phyloP scores from a whole-genome alignment of 257 asterid genomes.

The Voacanga thouarsii region DNA sequence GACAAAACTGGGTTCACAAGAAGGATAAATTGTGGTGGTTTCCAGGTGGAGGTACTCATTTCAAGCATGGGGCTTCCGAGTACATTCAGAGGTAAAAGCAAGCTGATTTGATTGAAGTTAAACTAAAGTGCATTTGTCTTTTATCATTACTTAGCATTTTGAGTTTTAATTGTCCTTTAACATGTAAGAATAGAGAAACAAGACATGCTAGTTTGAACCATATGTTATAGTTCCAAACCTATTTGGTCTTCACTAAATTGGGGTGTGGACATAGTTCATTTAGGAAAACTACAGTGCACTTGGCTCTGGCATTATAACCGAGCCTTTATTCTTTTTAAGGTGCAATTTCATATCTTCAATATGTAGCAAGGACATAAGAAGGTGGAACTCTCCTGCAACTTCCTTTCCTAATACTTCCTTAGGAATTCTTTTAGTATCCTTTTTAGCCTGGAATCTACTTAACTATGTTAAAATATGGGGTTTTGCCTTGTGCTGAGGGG shows the following conservation, averaged over 20 bases:
- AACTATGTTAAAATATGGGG: no score
- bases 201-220: background rate
- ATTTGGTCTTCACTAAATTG: background rate
- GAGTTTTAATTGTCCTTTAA: background rate
- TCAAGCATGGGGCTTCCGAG: slow-evolving; percentile 92
- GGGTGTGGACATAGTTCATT: background rate
- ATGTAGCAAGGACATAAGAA: no score
- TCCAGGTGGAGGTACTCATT: slow-evolving; percentile 99
- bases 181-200: background rate
- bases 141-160: background rate
- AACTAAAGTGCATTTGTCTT: background rate
- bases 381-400: no score
- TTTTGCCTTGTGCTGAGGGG: no score
- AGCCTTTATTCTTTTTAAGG: no score
- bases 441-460: no score
- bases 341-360: background rate
- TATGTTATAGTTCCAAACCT: background rate
- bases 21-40: slow-evolving; percentile 86
- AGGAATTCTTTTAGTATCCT: no score
- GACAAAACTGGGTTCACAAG: slow-evolving; percentile 93
- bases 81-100: slow-evolving; percentile 70
- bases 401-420: no score
- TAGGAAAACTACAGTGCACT: background rate
- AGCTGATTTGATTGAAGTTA: background rate
- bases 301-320: no score